Evolutionary conservation across 2,329 filamentous ascomycete genomes (phyloP).

Genomic region (Graphilbum ipis-grandicollis): DNA sequence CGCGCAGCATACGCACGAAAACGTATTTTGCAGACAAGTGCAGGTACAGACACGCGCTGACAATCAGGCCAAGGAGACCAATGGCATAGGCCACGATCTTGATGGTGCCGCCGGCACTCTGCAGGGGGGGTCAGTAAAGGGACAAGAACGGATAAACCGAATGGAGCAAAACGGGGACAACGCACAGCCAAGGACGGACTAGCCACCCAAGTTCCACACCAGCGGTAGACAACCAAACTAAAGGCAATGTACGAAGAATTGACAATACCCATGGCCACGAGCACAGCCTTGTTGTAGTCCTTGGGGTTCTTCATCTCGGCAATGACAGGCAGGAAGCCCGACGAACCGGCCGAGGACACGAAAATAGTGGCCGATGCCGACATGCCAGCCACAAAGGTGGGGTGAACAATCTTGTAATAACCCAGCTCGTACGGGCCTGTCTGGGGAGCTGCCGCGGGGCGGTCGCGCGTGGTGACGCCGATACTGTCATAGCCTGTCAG

Average conservation of each 20-base stretch:
- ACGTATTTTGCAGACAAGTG: constrained; percentile 15
- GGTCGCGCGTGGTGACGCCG: constrained; percentile 18
- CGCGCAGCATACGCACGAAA: constrained; percentile 16
- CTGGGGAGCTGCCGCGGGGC: constrained; percentile 19
- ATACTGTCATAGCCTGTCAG: too few relatives aligned
- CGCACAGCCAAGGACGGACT: constrained; percentile 31
- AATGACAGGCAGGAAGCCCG: constrained; percentile 46
- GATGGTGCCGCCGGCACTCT: constrained; percentile 35
- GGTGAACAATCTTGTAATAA: constrained; percentile 30
- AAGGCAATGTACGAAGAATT: constrained; percentile 33
- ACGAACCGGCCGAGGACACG: constrained; percentile 35
- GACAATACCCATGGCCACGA: constrained; percentile 28
- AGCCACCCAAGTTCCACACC: constrained; percentile 44
- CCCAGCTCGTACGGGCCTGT: constrained; percentile 23
- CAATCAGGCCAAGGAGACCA: constrained; percentile 34
- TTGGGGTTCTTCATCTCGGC: constrained; percentile 44
- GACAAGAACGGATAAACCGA: too few relatives aligned
- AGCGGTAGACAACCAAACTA: constrained; percentile 35
- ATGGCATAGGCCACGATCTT: constrained; percentile 47
- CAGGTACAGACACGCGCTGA: constrained; percentile 18
- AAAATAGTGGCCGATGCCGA: constrained; percentile 39
- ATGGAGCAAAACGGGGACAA: too few relatives aligned
- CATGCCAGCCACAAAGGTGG: constrained; percentile 34
- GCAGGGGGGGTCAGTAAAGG: neutral
- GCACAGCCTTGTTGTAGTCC: constrained; percentile 40